A percentile compares a stretch with the other conserved stretches of the same genome.
These are phyloP conservation scores for Gloeophyllum trabeum DNA, from an alignment of 768 basidiomycete species.

Conservation along the genomic window DNA sequence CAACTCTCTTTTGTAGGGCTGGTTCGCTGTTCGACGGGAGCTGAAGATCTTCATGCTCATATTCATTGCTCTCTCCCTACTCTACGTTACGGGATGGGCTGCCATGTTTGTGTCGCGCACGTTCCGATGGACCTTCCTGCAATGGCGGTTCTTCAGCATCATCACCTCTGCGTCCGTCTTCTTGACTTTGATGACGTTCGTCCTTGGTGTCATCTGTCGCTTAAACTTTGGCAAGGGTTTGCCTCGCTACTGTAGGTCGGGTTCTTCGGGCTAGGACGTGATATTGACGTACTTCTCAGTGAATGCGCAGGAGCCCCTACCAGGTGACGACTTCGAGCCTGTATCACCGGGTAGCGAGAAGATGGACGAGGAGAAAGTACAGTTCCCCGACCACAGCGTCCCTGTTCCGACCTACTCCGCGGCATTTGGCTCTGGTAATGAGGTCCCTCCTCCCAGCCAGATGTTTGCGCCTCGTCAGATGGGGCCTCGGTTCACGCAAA, in stretches of 20 bases:
- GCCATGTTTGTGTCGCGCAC: constrained; percentile 62
- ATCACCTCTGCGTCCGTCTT: constrained; percentile 48
- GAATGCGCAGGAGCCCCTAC: constrained; percentile 37
- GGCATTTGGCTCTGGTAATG: constrained; percentile 20
- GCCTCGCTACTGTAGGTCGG: constrained; percentile 45
- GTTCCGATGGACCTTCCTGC: constrained; percentile 67
- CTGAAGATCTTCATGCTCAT: constrained; percentile 41
- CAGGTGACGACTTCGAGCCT: constrained; percentile 29
- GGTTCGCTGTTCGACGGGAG: constrained; percentile 67
- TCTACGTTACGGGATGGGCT: constrained; percentile 61
- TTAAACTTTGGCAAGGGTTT: constrained; percentile 74
- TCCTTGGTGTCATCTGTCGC: constrained; percentile 57
- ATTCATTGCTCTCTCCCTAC: constrained; percentile 49
- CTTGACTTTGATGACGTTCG: constrained; percentile 40
- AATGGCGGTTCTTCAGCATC: constrained; percentile 66
- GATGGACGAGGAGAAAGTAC: constrained; percentile 37
- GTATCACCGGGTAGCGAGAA: constrained; percentile 9
- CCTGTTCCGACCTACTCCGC: constrained; percentile 45
- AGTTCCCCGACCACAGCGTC: constrained; percentile 44
- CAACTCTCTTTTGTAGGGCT: too few relatives aligned
- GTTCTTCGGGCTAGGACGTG: constrained; percentile 6
- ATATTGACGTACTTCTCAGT: constrained; percentile 25
- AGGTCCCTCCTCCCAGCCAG: constrained; percentile 25
- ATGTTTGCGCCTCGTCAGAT: constrained; percentile 24
- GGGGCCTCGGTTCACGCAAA: constrained; percentile 44